These are phyloP conservation scores for Laetiporus sulphureus DNA, from an alignment of 1,284 basidiomycete genomes.

Conservation along the genomic window DNA sequence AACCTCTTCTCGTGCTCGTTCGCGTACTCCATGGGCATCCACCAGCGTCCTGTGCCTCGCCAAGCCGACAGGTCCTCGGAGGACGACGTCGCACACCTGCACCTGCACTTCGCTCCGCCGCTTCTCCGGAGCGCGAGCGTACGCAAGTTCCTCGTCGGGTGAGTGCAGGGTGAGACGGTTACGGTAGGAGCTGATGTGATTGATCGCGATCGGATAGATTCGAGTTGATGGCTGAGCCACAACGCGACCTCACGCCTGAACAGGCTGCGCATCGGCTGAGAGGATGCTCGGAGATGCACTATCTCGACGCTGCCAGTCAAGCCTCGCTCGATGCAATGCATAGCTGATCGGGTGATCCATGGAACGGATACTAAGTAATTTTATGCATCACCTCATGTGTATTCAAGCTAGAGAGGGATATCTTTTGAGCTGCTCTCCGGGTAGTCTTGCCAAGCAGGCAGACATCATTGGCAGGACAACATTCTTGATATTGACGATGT, in stretches of 20 bases:
- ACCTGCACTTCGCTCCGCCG: slow-evolving; percentile 89
- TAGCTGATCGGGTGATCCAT: too few relatives aligned
- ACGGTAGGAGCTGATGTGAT: background rate
- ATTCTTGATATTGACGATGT: too few relatives aligned
- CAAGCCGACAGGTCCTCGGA: slow-evolving; percentile 26
- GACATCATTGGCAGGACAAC: too few relatives aligned
- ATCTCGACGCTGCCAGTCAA: slow-evolving; percentile 26
- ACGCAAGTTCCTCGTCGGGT: slow-evolving; percentile 91
- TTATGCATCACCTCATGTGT: too few relatives aligned
- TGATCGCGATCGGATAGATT: slow-evolving; percentile 44
- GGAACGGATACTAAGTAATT: too few relatives aligned
- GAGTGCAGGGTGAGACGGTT: slow-evolving; percentile 22
- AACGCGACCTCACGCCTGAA: slow-evolving; percentile 88
- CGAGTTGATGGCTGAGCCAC: slow-evolving; percentile 88
- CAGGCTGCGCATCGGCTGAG: slow-evolving; percentile 74
- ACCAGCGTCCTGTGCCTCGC: slow-evolving; percentile 65
- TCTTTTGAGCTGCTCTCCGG: too few relatives aligned
- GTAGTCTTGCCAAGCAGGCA: too few relatives aligned
- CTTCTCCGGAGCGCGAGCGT: slow-evolving; percentile 79
- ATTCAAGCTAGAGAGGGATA: too few relatives aligned
- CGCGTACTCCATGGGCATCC: slow-evolving; percentile 96
- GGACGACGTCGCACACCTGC: slow-evolving; percentile 70
- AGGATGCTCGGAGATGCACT: slow-evolving; percentile 44
- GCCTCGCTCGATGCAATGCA: too few relatives aligned
- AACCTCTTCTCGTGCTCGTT: slow-evolving; percentile 85